Evolutionary conservation across 345 rosid genomes (phyloP).

Genomic region (Viola odorata): DNA sequence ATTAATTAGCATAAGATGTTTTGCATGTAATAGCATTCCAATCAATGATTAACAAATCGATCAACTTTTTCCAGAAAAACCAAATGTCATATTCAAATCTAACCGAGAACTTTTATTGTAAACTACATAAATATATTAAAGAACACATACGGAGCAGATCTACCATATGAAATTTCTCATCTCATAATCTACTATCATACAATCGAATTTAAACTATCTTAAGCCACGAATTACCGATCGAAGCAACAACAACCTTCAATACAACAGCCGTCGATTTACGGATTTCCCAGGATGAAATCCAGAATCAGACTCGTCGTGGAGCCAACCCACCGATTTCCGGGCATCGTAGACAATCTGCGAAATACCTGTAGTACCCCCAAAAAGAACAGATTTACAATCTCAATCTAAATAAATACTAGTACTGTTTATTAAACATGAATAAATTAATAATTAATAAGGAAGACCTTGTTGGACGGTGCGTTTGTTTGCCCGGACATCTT

Average conservation of each 20-base stretch:
- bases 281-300: conserved; percentile 28
- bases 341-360: conserved; percentile 63
- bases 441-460: not conserved
- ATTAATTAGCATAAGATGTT: too few species aligned
- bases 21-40: too few species aligned
- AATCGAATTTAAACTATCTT: too few species aligned
- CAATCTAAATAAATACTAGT: not conserved
- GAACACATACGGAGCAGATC: too few species aligned
- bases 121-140: too few species aligned
- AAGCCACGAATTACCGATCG: too few species aligned
- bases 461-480: conserved; percentile 72
- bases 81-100: too few species aligned
- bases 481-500: conserved; percentile 78
- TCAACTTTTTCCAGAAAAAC: too few species aligned
- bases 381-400: not conserved
- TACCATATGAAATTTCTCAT: too few species aligned
- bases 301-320: conserved; percentile 59
- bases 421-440: not conserved
- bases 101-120: too few species aligned
- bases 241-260: not conserved
- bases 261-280: conserved; percentile 35
- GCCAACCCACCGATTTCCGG: conserved; percentile 76
- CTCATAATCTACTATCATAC: too few species aligned
- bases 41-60: too few species aligned
- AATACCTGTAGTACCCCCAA: conserved; percentile 38